A percentile compares a stretch with the other conserved stretches of the same genome.
phyloP scores from a whole-genome alignment of 495 filamentous ascomycete genomes.

The Trichoderma orchidacearum region DNA sequence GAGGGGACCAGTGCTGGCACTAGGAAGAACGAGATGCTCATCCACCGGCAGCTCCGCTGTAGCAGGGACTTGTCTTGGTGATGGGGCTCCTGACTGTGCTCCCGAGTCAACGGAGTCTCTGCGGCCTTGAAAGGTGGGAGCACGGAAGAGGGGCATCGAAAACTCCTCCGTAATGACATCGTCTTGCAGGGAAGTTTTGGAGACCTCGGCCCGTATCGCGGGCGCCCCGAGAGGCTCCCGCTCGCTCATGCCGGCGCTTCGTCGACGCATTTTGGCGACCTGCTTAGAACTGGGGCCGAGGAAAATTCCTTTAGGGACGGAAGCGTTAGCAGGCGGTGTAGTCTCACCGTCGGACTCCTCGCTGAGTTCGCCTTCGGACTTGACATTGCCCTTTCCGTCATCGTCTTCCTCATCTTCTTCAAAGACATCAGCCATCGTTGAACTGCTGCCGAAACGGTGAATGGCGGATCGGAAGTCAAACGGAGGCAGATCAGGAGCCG shows the following conservation, averaged over 20 bases:
- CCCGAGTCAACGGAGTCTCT: not conserved
- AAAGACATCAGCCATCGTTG: constrained; percentile 77
- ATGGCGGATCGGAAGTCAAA: constrained; percentile 57
- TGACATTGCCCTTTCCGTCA: constrained; percentile 14
- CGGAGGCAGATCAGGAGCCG: constrained; percentile 76
- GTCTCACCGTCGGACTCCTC: not conserved
- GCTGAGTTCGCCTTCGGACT: constrained; percentile 2
- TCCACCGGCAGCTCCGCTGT: constrained; percentile 13
- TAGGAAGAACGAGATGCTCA: constrained; percentile 23
- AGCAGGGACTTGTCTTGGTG: not conserved
- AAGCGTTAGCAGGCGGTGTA: not conserved
- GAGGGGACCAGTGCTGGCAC: constrained; percentile 33
- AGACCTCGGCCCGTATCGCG: constrained; percentile 18
- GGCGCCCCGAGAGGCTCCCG: constrained; percentile 9
- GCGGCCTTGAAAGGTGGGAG: not conserved
- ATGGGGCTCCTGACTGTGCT: constrained; percentile 16
- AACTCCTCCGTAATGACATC: constrained; percentile 29
- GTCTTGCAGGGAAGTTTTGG: constrained; percentile 25
- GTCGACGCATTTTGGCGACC: not conserved
- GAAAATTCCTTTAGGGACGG: not conserved
- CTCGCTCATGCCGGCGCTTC: constrained; percentile 5
- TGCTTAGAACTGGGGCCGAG: not conserved
- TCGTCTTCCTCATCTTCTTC: constrained; percentile 89
- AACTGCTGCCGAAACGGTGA: constrained; percentile 45
- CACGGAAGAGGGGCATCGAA: not conserved